A percentile compares a stretch with the other conserved stretches of the same genome.
phyloP scores from a whole-genome alignment of 2,329 filamentous ascomycete species.

The Phoma herbarum region DNA sequence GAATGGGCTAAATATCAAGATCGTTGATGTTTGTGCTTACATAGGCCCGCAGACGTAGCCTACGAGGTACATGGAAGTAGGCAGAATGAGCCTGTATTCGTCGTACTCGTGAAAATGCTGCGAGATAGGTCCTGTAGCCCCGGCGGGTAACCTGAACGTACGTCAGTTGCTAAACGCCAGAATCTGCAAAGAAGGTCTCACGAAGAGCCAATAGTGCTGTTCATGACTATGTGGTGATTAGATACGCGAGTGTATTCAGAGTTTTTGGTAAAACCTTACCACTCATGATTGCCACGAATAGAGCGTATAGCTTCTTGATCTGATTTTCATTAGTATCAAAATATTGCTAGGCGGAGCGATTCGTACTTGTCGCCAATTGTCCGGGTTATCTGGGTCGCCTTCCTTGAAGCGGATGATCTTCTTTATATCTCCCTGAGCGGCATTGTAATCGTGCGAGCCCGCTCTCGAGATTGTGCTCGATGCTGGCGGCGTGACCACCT shows the following conservation, averaged over 20 bases:
- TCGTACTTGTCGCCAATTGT: slow-evolving; percentile 52
- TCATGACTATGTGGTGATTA: slow-evolving; percentile 55
- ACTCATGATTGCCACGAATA: slow-evolving; percentile 64
- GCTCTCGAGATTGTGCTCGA: slow-evolving; percentile 24
- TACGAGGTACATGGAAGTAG: slow-evolving; percentile 61
- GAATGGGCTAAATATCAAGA: not conserved
- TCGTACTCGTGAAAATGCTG: slow-evolving; percentile 64
- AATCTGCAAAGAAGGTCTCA: not conserved
- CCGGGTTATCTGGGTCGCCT: slow-evolving; percentile 53
- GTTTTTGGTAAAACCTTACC: slow-evolving; percentile 49
- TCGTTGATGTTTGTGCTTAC: slow-evolving; percentile 1
- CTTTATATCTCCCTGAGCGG: slow-evolving; percentile 19
- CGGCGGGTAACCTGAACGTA: slow-evolving; percentile 62
- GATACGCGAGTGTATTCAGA: not conserved
- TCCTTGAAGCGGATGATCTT: slow-evolving; percentile 51
- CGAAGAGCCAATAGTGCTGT: slow-evolving; percentile 72
- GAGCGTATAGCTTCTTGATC: slow-evolving; percentile 65
- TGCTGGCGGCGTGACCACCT: slow-evolving; percentile 23
- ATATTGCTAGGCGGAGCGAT: not conserved
- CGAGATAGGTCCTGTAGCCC: slow-evolving; percentile 67
- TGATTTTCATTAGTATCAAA: slow-evolving; percentile 11
- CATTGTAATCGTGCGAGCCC: slow-evolving; percentile 15
- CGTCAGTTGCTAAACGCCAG: slow-evolving; percentile 1
- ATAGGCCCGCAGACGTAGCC: slow-evolving; percentile 58
- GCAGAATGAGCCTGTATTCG: slow-evolving; percentile 55